These are phyloP conservation scores for Colletotrichum sansevieriae DNA, from an alignment of 2,329 filamentous ascomycete species.

Conservation along the genomic window DNA sequence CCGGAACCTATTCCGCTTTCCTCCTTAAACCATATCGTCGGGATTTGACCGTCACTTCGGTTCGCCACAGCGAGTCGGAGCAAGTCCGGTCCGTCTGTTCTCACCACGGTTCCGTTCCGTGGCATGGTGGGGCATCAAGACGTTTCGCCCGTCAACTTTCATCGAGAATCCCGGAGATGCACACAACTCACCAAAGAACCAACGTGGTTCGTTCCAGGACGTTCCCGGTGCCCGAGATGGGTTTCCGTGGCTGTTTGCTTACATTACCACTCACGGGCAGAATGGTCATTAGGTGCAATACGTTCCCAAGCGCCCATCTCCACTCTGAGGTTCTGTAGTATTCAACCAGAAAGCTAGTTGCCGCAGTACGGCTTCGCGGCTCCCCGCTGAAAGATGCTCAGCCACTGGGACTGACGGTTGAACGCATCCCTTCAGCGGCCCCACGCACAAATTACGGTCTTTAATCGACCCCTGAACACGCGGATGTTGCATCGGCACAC, in stretches of 20 bases:
- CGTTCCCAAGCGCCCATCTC: slow-evolving; percentile 13
- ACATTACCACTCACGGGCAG: too few relatives aligned
- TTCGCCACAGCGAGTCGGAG: slow-evolving; percentile 20
- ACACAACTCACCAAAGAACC: not conserved
- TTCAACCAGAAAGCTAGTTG: slow-evolving; percentile 19
- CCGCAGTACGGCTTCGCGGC: slow-evolving; percentile 9
- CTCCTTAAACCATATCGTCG: slow-evolving; percentile 1
- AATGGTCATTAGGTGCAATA: not conserved
- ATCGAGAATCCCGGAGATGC: not conserved
- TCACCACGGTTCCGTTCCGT: not conserved
- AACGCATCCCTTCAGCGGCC: slow-evolving; percentile 21
- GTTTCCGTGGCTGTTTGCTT: not conserved
- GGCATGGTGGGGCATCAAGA: not conserved
- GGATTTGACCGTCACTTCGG: slow-evolving; percentile 7
- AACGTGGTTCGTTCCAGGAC: slow-evolving; percentile 1
- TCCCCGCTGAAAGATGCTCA: slow-evolving; percentile 32
- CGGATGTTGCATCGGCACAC: not conserved
- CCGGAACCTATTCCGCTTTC: not conserved
- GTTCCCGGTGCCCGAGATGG: not conserved
- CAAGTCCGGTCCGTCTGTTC: slow-evolving; percentile 17
- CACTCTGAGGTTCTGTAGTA: slow-evolving; percentile 27
- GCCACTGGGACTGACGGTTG: slow-evolving; percentile 31
- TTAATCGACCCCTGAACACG: slow-evolving; percentile 26
- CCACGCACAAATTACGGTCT: slow-evolving; percentile 23
- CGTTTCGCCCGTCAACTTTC: not conserved